These are phyloP conservation scores for Nicotiana tomentosiformis DNA, from an alignment of 257 asterid genomes.

Conservation along the genomic window DNA sequence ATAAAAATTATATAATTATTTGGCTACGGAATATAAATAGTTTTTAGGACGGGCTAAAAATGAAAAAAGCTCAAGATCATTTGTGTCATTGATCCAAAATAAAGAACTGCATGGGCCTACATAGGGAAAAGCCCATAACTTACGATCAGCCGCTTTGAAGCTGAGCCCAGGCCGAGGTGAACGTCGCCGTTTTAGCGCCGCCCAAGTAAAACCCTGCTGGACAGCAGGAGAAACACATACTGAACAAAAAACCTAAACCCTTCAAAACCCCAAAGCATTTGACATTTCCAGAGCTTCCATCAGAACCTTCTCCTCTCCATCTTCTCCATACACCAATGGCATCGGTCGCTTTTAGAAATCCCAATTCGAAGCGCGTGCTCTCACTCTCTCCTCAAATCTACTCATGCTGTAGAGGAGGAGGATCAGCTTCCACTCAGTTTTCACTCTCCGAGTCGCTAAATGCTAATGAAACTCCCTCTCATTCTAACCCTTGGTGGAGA, in stretches of 20 bases:
- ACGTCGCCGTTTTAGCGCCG: not conserved
- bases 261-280: not conserved
- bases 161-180: not conserved
- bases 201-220: not conserved
- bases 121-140: not conserved
- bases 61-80: too few species aligned
- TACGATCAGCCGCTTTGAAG: not conserved
- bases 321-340: constrained; percentile 28
- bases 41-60: too few species aligned
- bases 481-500: constrained; percentile 72
- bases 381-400: constrained; percentile 35
- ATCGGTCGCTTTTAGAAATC: constrained; percentile 32
- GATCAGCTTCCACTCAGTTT: constrained; percentile 33
- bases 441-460: constrained; percentile 33
- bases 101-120: not conserved
- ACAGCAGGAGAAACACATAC: not conserved
- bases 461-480: constrained; percentile 34
- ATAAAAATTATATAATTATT: too few species aligned
- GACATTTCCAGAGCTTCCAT: not conserved
- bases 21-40: too few species aligned
- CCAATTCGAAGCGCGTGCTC: constrained; percentile 29
- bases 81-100: too few species aligned
- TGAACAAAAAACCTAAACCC: constrained; percentile 6
- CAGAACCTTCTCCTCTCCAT: not conserved
- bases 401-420: constrained; percentile 23